Evolutionary conservation across 2,329 filamentous ascomycete species (phyloP), one percentile per base, ranked within the genome.

Genomic region (Tolypocladium paradoxum): DNA sequence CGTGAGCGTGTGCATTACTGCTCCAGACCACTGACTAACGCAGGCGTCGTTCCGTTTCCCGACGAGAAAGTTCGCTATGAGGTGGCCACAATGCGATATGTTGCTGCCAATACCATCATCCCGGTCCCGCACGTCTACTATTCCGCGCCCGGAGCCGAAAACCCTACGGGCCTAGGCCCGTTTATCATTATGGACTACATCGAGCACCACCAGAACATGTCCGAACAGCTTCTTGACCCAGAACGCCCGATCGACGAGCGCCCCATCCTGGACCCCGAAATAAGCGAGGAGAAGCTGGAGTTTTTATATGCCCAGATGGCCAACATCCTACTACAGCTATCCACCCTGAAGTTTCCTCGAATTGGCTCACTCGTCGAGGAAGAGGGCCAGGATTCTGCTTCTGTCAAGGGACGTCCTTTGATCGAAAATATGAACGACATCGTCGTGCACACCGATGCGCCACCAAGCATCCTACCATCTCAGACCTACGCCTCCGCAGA

Each of bases 301-400:
- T 53, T 56, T 11, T 54, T 72, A 2, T 76, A 75, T 55, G 51
- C 61, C 2, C 64, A 76, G 55, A 64, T 76, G 55, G 72, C 72
- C 12, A 64, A 68, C 34, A 70, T 74, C 46, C 24, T 75, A 18
- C 62, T 76, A 6, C 66, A 74, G 53, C 65, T 76, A 1, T 69
- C 62, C 18, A 59, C 5, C 4, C 57, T 65, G 0, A 64, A 56
- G 1, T 69, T 75, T 27, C 48, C 62, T 33, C 58, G 60, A 31
- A 74, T 76, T 29, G 72, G 73, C 0, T 70, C 66, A 12, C 57
- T 74, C 1, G 50, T 56, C 34, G 55, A 69, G 46, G 53, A 60
- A 2, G 56, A 62, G 20, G 52, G 62, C 22, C 59, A 61, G 24
- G 56, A 40, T 33, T 65, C 62, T 60, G n/a, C n/a, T n/a, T 58